A percentile compares a stretch with the other conserved stretches of the same genome.
Evolutionary conservation across 2,329 filamentous ascomycete species (phyloP).

Genomic region (Fusarium newnesense): DNA sequence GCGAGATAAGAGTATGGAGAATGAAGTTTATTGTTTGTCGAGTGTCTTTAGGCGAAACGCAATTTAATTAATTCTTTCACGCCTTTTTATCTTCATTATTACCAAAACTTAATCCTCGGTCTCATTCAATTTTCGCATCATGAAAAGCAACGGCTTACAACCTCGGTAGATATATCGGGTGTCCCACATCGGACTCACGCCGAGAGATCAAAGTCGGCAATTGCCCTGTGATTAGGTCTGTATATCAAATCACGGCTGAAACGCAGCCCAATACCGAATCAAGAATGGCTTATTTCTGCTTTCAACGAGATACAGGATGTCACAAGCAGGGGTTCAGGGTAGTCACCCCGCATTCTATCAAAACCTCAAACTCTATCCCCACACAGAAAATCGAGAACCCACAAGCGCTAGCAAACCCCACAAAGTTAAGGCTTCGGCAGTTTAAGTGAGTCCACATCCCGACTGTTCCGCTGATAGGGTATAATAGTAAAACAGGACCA

Average conservation of each 20-base stretch:
- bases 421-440: background rate
- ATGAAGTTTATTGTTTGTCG: background rate
- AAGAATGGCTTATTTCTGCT: background rate
- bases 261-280: background rate
- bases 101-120: rapidly evolving
- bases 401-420: background rate
- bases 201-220: background rate
- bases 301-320: background rate
- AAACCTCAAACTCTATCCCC: background rate
- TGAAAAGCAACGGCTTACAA: background rate
- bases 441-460: background rate
- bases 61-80: background rate
- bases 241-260: background rate
- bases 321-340: background rate
- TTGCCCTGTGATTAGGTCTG: background rate
- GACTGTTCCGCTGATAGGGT: background rate
- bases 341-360: background rate
- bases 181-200: background rate
- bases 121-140: rapidly evolving
- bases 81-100: background rate
- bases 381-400: background rate
- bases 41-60: rapidly evolving
- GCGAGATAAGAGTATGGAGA: background rate
- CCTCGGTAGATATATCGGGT: background rate
- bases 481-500: background rate